Evolutionary conservation across 768 basidiomycete genomes (phyloP), one percentile per base, ranked within the genome.

Genomic region (Epithele typhae): DNA sequence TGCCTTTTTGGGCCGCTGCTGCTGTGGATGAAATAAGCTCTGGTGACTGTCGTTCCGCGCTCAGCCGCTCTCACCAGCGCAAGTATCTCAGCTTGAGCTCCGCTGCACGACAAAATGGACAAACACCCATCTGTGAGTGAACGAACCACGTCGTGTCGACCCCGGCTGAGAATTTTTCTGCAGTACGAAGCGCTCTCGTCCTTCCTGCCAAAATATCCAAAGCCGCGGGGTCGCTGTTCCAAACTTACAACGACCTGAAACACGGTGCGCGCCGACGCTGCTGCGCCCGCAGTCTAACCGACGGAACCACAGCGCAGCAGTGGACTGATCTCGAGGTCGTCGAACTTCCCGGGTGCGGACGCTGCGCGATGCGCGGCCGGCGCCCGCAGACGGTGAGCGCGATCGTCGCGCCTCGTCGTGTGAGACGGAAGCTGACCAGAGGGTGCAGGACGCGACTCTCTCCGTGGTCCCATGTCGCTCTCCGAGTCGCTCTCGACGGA

Each of bases 231-330:
- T 69, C 75, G 19, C 64, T 89, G 8, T 86, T 88, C 59, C 87
- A 89, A 62, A 73, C 81, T 1, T 88, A 83, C 66, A 89, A 89
- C 59, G 87, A 91, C 48, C 63, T 90, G 24, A 62, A 76, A 5
- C 76, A 79, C 18, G 77, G 87, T 43, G 23, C 23, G 42, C 12
- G 19, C n/a, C 8, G 10, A 12, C 24, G 32, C 22, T 51, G 22
- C 40, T 38, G 12, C 37, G 42, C 30, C 5, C 1, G 11, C 24
- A 17, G 18, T 24, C 37, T 37, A 25, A 36, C 5, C 2, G 33
- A 25, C 11, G 43, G 5, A 19, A 9, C 5, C 12, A 8, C 21
- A 90, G 87, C 79, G 6, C 88, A 92, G 57, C 72, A 79, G 65
- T 92, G 88, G 88, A 67, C 65, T 6, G 72, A 83, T 37, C 65